Conservation (phyloP, 129 eudicot species). For the Dittrichia graveolens region DNA sequence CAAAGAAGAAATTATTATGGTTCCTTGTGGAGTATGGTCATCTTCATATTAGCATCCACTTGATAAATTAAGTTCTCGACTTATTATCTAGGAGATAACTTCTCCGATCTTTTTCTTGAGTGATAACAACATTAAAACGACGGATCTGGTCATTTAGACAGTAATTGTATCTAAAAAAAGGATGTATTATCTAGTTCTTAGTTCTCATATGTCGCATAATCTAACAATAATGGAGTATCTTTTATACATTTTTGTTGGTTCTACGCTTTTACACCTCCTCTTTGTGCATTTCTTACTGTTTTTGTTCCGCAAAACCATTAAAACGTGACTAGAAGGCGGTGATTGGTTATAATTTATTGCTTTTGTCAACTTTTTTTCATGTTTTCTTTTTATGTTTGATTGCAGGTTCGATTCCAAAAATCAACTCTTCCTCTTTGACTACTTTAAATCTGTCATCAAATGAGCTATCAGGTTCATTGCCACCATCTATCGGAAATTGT, state of each 20-base stretch:
- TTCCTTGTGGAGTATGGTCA: no score
- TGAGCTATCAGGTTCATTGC: slow-evolving; percentile 67
- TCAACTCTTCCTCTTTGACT: slow-evolving; percentile 68
- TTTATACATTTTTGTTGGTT: neutral
- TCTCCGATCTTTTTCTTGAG: neutral
- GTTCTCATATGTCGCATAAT: neutral
- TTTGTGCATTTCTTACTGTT: neutral
- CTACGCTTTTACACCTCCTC: neutral
- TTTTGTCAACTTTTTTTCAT: slow-evolving; percentile 13
- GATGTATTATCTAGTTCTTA: neutral
- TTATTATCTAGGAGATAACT: no score
- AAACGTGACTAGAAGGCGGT: slow-evolving; percentile 4
- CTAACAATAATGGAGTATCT: neutral
- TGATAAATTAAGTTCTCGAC: no score
- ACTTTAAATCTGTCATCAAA: slow-evolving; percentile 71
- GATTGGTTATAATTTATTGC: slow-evolving; percentile 20
- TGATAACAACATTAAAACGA: neutral
- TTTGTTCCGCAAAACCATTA: neutral
- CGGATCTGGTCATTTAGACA: neutral
- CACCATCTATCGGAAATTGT: slow-evolving; percentile 67
- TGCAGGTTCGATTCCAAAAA: slow-evolving; percentile 66
- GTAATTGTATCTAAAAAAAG: slow-evolving; percentile 2
- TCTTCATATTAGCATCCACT: no score
- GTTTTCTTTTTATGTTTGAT: slow-evolving; percentile 6
- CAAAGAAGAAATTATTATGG: no score